Evolutionary conservation across 495 filamentous ascomycete species (phyloP).

Genomic region (Staphylotrichum tortipilum): DNA sequence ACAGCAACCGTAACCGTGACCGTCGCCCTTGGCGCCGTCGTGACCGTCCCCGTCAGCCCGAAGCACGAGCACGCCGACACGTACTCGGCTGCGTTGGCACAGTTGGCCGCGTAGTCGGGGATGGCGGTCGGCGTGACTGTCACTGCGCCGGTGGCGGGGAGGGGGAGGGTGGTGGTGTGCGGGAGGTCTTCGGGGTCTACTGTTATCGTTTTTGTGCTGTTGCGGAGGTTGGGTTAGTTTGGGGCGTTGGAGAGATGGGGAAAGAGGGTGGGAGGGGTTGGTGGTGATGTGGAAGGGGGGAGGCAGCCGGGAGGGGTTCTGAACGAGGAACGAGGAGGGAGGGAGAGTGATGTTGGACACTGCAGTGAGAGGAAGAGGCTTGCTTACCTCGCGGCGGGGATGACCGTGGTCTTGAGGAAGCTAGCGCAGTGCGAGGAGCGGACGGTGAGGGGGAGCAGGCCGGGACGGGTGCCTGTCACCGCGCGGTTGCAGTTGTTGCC

Average conservation of each 20-base stretch:
- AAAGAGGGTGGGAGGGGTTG: too few species aligned
- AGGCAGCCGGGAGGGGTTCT: too few species aligned
- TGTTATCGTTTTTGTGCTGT: conserved; percentile 24
- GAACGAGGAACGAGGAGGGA: too few species aligned
- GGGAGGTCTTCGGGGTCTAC: conserved; percentile 10
- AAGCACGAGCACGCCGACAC: conserved; percentile 28
- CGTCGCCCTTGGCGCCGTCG: conserved; percentile 22
- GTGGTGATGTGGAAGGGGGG: too few species aligned
- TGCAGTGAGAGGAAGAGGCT: not conserved
- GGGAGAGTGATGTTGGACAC: too few species aligned
- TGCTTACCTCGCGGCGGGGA: conserved; percentile 23
- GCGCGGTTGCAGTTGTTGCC: conserved; percentile 32
- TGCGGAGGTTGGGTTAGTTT: not conserved
- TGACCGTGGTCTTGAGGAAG: conserved; percentile 27
- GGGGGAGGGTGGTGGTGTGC: conserved; percentile 11
- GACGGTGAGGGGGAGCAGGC: conserved; percentile 15
- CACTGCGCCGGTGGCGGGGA: conserved; percentile 6
- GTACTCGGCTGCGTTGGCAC: conserved; percentile 17
- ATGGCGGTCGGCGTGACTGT: conserved; percentile 16
- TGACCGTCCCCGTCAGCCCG: conserved; percentile 23
- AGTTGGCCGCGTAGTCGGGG: conserved; percentile 22
- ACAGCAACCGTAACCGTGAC: conserved; percentile 25
- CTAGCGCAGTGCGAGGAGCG: conserved; percentile 27
- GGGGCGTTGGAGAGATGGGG: not conserved
- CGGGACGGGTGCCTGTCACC: conserved; percentile 24